A percentile compares a stretch with the other conserved stretches of the same genome.
phyloP scores from a whole-genome alignment of 2,329 filamentous ascomycete species.

The Lachnellula arida region DNA sequence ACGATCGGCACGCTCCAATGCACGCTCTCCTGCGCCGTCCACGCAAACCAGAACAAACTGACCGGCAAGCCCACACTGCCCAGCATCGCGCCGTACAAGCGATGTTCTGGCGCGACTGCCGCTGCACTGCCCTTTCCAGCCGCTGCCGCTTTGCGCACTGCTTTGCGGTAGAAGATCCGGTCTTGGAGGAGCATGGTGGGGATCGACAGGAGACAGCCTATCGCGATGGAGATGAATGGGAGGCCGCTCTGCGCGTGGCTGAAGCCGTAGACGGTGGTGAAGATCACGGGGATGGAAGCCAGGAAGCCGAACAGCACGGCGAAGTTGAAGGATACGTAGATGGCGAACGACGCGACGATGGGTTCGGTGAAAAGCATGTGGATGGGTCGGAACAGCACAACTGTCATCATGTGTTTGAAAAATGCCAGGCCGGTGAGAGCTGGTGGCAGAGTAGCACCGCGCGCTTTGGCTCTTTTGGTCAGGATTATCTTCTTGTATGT shows the following conservation, averaged over 20 bases:
- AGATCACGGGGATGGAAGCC: conserved; percentile 35
- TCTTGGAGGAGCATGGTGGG: conserved; percentile 40
- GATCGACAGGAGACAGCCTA: conserved; percentile 38
- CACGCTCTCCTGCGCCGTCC: conserved; percentile 17
- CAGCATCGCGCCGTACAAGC: conserved; percentile 55
- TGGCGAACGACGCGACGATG: conserved; percentile 30
- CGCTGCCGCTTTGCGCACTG: conserved; percentile 1
- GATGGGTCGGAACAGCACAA: conserved; percentile 31
- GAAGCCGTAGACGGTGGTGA: conserved; percentile 27
- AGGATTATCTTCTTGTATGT: conserved; percentile 33
- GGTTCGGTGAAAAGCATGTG: conserved; percentile 33
- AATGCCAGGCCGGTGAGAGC: conserved; percentile 39
- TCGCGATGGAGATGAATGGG: conserved; percentile 31
- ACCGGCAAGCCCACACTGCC: conserved; percentile 26
- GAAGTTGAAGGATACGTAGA: conserved; percentile 33
- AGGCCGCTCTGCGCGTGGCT: background rate
- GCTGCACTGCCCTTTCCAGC: background rate
- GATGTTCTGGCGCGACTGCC: conserved; percentile 47
- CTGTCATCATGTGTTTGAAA: conserved; percentile 33
- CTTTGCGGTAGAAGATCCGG: conserved; percentile 35
- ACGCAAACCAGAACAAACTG: conserved; percentile 32
- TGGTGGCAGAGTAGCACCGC: conserved; percentile 35
- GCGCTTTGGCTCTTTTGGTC: conserved; percentile 29
- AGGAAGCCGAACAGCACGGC: conserved; percentile 34
- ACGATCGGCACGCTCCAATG: conserved; percentile 29